Percentiles rank a stretch among this genome's conserved stretches.
Conservation (phyloP, 441 rosid species). For the Pelargonium myrrhifolium region DNA sequence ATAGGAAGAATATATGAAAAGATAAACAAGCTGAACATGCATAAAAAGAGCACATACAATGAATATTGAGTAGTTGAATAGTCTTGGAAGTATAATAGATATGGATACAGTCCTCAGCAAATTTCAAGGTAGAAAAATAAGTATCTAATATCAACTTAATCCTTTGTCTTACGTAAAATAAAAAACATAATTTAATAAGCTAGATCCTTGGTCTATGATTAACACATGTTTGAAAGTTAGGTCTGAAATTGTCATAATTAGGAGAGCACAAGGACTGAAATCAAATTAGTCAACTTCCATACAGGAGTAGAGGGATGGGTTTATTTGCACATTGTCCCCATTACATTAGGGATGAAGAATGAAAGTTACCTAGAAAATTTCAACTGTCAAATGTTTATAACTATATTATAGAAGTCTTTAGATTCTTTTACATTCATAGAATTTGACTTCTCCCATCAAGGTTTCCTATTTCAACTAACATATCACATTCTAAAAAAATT, state of each 20-base stretch:
- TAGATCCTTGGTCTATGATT: not conserved
- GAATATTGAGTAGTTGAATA: not conserved
- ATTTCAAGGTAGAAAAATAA: not conserved
- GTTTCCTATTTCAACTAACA: too few relatives aligned
- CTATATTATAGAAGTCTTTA: too few relatives aligned
- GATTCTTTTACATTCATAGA: too few relatives aligned
- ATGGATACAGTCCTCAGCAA: not conserved
- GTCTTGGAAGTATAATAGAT: not conserved
- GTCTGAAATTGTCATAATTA: not conserved
- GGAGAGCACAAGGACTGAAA: not conserved
- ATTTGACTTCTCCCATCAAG: too few relatives aligned
- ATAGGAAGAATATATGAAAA: constrained; percentile 19
- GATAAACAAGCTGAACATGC: not conserved
- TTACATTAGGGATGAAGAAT: too few relatives aligned
- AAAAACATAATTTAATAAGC: not conserved
- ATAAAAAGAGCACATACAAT: not conserved
- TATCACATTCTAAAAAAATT: too few relatives aligned
- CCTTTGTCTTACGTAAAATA: not conserved
- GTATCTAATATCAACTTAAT: not conserved
- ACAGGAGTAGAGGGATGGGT: too few relatives aligned
- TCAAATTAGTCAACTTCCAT: too few relatives aligned
- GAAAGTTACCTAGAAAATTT: too few relatives aligned
- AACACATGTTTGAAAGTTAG: not conserved
- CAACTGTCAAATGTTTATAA: too few relatives aligned
- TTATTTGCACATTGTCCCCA: too few relatives aligned